Percentiles rank a stretch among this genome's conserved stretches.
Evolutionary conservation across 495 filamentous ascomycete species (phyloP).

Genomic region (Tuber melanosporum): DNA sequence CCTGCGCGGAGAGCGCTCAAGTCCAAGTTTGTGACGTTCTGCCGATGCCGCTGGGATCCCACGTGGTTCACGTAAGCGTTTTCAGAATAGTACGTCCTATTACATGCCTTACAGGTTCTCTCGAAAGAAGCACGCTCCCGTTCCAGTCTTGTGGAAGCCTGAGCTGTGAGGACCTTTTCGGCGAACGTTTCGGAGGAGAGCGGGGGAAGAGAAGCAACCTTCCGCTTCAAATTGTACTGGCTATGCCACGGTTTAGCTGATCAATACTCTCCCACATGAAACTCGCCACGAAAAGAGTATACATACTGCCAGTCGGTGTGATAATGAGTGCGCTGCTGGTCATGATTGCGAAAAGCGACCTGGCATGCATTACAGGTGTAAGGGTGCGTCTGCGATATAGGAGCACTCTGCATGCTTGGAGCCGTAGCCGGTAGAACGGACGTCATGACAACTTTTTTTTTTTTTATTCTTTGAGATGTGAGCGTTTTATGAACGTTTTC

Average conservation of each 20-base stretch:
- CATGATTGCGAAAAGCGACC: conserved; percentile 86
- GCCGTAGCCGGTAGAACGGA: conserved; percentile 33
- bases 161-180: conserved; percentile 91
- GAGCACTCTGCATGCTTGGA: conserved; percentile 29
- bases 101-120: conserved; percentile 71
- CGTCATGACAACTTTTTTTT: conserved; percentile 17
- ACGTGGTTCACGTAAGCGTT: conserved; percentile 93
- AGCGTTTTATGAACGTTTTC: conserved; percentile 18
- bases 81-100: conserved; percentile 90
- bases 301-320: conserved; percentile 97
- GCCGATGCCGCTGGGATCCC: conserved; percentile 81
- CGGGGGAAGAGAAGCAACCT: conserved; percentile 83
- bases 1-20: conserved; percentile 36
- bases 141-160: conserved; percentile 72
- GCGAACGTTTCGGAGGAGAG: conserved; percentile 89
- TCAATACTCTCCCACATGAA: conserved; percentile 5
- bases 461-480: conserved; percentile 1
- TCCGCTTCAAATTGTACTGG: conserved; percentile 94
- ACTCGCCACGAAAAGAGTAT: conserved; percentile 5
- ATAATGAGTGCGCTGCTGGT: conserved; percentile 93
- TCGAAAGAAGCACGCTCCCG: conserved; percentile 87
- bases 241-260: conserved; percentile 46
- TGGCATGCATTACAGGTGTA: conserved; percentile 98
- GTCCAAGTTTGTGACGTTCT: conserved; percentile 52
- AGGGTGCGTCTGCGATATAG: conserved; percentile 56